Evolutionary conservation across 2,329 filamentous ascomycete genomes (phyloP), one percentile per base, ranked within the genome.

Genomic region (Xenosphaeropsis pyriputrescens): DNA sequence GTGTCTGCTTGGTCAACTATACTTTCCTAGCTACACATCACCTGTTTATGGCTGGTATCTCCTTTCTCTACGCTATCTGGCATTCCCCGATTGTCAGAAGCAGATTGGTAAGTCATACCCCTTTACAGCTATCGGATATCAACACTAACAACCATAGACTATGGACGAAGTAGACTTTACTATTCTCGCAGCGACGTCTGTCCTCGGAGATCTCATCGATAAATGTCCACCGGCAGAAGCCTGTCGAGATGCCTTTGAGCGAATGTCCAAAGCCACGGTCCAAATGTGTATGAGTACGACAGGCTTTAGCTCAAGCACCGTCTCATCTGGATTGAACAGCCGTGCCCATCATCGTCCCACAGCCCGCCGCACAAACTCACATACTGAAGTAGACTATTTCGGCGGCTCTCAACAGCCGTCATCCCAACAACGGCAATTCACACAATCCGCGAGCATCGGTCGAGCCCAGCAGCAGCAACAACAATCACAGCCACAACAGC

Each of bases 91-190:
- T 85, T 38, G 89, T 96, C 36, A 75, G 89, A 50, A 86, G 81
- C 55, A 77, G 84, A 40, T 64, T 96, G 58, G 84, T 89, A 72
- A 63, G 81, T 65, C 19, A 29, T 16, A 33, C 7, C 5, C 12
- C 6, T 30, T 14, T 17, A 5, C 41, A 30, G 29, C 39, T 42
- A 37, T 46, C 40, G 30, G 26, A 18, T 19, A 18, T 34, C 37
- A 9, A 13, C 32, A 16, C 35, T 40, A 41, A 39, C 43, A 32
- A 29, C 22, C 16, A 4, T 39, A 78, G 73, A 84, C 81, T 6
- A 81, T 94, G 62, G 88, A 96, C 51, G 89, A 96, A 55, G 86
- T 96, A n/a, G 89, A 96, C 55, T 94, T 94, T 50, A 96, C 89
- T 1, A 84, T 96, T 7, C 67, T 95, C 35, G 85, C 88, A 7